Conservation (phyloP, 169 alveolate genomes). For the Cyclospora cayetanensis region DNA sequence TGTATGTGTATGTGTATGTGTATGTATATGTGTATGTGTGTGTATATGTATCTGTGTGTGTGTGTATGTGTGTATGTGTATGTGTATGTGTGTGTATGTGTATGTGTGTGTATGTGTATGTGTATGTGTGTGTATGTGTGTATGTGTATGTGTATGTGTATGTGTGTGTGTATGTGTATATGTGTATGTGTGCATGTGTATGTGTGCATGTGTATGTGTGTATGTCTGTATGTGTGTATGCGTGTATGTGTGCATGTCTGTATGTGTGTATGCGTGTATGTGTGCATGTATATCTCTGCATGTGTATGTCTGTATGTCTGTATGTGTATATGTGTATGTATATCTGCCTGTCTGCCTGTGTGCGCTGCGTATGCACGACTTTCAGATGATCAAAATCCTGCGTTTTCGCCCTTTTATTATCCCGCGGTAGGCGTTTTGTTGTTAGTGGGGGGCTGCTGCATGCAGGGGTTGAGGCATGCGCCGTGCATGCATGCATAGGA, state of each 20-base stretch:
- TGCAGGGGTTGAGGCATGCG: not conserved
- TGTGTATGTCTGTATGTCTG: not conserved
- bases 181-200: not conserved
- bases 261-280: not conserved
- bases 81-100: not conserved
- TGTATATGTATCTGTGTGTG: not conserved
- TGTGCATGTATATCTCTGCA: not conserved
- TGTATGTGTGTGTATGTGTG: not conserved
- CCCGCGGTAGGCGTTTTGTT: not conserved
- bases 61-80: not conserved
- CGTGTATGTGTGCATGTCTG: not conserved
- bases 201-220: not conserved
- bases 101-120: not conserved
- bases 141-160: not conserved
- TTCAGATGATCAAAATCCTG: not conserved
- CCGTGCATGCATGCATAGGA: too few relatives aligned
- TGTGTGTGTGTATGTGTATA: not conserved
- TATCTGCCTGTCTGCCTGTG: not conserved
- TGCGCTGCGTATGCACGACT: not conserved
- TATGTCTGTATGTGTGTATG: not conserved
- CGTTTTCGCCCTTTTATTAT: not conserved
- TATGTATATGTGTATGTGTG: not conserved
- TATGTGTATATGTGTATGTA: not conserved
- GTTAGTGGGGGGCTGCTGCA: not conserved
- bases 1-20: too few relatives aligned